These are phyloP conservation scores for Spongiforma sp. DNA, from an alignment of 1,284 basidiomycete genomes.

Conservation along the genomic window DNA sequence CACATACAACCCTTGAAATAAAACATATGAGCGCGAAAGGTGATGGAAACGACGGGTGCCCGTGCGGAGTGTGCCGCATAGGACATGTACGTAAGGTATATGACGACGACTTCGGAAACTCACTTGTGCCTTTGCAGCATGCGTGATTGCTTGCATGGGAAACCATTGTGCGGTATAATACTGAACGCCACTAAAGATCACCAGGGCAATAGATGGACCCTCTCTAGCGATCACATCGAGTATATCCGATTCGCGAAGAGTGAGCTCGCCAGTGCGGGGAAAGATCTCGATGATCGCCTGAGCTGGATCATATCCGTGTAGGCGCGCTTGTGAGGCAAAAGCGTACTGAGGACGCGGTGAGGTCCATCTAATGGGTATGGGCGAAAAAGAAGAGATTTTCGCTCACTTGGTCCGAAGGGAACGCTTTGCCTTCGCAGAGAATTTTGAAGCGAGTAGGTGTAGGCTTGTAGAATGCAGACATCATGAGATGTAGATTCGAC, in stretches of 20 bases:
- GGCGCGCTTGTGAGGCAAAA: constrained; percentile 84
- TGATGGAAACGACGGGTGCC: constrained; percentile 11
- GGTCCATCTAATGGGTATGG: constrained; percentile 12
- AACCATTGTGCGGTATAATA: constrained; percentile 99
- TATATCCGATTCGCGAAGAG: constrained; percentile 92
- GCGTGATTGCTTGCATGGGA: constrained; percentile 84
- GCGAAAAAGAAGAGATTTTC: constrained; percentile 4
- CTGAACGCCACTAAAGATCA: constrained; percentile 91
- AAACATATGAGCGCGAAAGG: constrained; percentile 22
- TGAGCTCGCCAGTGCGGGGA: constrained; percentile 85
- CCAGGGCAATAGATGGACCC: constrained; percentile 81
- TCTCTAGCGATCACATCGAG: constrained; percentile 76
- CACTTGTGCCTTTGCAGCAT: constrained; percentile 83
- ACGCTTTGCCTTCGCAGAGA: constrained; percentile 92
- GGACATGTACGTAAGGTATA: constrained; percentile 35
- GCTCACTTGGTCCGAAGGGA: constrained; percentile 93
- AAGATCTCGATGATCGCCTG: constrained; percentile 80
- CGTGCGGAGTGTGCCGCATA: constrained; percentile 10
- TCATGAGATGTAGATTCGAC: constrained; percentile 93
- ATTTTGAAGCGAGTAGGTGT: constrained; percentile 89
- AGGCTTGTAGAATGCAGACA: constrained; percentile 94
- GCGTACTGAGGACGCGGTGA: constrained; percentile 73
- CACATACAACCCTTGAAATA: constrained; percentile 81
- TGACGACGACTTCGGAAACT: constrained; percentile 30
- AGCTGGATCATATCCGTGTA: constrained; percentile 81